Evolutionary conservation across 1,284 basidiomycete genomes (phyloP).

Genomic region (Salmacisia buchloeana): DNA sequence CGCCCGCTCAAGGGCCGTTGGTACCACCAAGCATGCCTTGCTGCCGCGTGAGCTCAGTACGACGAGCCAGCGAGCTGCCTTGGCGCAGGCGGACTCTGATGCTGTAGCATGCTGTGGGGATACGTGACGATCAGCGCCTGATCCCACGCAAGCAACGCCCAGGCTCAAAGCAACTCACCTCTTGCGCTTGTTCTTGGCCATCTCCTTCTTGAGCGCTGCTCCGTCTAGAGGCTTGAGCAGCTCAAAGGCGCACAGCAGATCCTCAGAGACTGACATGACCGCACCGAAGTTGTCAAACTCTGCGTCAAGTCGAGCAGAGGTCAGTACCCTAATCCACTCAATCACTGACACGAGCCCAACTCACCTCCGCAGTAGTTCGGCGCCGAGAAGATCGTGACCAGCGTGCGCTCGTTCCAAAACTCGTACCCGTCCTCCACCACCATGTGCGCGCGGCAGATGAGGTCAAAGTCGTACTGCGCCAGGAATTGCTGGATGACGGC

Average conservation of each 20-base stretch:
- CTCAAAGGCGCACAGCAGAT: constrained; percentile 94
- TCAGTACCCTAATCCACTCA: constrained; percentile 8
- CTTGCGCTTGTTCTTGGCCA: constrained; percentile 97
- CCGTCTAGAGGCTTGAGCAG: constrained; percentile 92
- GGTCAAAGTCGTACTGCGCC: constrained; percentile 80
- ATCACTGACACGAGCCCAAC: constrained; percentile 46
- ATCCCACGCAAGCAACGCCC: not conserved
- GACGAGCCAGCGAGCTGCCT: not conserved
- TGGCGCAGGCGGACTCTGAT: not conserved
- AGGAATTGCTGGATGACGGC: constrained; percentile 94
- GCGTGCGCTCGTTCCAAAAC: constrained; percentile 97
- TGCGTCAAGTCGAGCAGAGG: constrained; percentile 47
- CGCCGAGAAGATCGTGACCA: constrained; percentile 97
- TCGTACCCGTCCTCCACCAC: constrained; percentile 96
- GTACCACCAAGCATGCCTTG: too few relatives aligned
- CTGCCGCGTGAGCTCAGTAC: constrained; percentile 4
- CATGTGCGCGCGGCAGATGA: constrained; percentile 99
- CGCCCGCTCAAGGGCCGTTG: too few relatives aligned
- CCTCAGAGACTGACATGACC: constrained; percentile 82
- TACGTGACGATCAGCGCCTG: not conserved
- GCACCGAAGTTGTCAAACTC: constrained; percentile 94
- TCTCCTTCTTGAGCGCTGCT: constrained; percentile 91
- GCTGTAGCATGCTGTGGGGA: not conserved
- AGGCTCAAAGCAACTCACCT: constrained; percentile 52
- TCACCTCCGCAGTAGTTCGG: constrained; percentile 87